Percentiles rank a stretch among this genome's conserved stretches.
phyloP scores from a whole-genome alignment of 2,329 filamentous ascomycete genomes.

The Escovopsis sp. region DNA sequence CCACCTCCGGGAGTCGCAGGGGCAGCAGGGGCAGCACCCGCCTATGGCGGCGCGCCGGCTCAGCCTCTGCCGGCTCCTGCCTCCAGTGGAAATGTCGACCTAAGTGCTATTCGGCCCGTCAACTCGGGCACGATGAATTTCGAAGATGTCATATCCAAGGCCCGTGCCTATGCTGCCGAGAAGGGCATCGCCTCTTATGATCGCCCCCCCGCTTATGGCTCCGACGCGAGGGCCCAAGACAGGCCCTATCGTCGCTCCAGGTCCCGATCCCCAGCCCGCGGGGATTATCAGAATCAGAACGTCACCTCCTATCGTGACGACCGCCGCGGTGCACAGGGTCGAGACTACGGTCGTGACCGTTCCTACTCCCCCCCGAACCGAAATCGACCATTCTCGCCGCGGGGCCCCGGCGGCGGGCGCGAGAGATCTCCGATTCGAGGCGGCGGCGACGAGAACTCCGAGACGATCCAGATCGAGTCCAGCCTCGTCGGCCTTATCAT shows the following conservation, averaged over 20 bases:
- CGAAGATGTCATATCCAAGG: constrained; percentile 70
- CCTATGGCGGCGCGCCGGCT: constrained; percentile 19
- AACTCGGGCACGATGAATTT: constrained; percentile 73
- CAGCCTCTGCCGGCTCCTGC: constrained; percentile 51
- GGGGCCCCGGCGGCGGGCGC: constrained; percentile 32
- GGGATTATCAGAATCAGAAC: constrained; percentile 54
- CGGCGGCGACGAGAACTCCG: constrained; percentile 50
- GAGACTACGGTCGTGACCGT: constrained; percentile 43
- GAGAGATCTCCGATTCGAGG: constrained; percentile 43
- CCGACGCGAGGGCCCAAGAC: constrained; percentile 19
- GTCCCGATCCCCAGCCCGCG: constrained; percentile 61
- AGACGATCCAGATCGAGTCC: constrained; percentile 76
- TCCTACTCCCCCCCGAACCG: constrained; percentile 54
- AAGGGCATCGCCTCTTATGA: constrained; percentile 55
- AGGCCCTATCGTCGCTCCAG: constrained; percentile 49
- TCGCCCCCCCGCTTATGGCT: constrained; percentile 31
- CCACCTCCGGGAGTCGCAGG: constrained; percentile 20
- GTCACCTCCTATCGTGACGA: constrained; percentile 75
- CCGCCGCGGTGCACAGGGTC: constrained; percentile 45
- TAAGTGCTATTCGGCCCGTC: constrained; percentile 65
- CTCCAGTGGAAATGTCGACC: constrained; percentile 60
- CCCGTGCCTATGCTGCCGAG: constrained; percentile 66
- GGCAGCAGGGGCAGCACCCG: too few relatives aligned
- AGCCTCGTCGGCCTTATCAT: constrained; percentile 82
- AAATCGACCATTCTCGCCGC: constrained; percentile 44